phyloP scores from a whole-genome alignment of 345 rosid species.

The Noccaea bulbosa region DNA sequence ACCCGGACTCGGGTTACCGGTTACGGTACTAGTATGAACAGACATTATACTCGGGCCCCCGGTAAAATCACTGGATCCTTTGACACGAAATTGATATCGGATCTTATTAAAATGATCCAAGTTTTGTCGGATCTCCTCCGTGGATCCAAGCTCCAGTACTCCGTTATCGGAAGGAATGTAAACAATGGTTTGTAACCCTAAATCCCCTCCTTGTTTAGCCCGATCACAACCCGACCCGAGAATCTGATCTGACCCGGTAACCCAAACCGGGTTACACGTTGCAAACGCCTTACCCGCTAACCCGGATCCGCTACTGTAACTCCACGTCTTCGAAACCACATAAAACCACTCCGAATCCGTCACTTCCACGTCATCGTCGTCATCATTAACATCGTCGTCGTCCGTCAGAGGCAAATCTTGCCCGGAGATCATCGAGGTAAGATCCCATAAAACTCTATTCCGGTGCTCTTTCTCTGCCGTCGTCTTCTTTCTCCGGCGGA shows the following conservation, averaged over 20 bases:
- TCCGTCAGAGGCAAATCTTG: conserved; percentile 15
- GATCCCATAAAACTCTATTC: conserved; percentile 29
- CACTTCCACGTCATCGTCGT: conserved; percentile 65
- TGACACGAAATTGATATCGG: conserved; percentile 57
- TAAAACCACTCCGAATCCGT: conserved; percentile 94
- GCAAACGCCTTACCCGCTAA: conserved; percentile 74
- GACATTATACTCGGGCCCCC: conserved; percentile 24
- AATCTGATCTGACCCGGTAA: conserved; percentile 63
- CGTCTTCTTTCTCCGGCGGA: conserved; percentile 31
- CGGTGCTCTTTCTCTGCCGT: conserved; percentile 71
- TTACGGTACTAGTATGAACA: conserved; percentile 36
- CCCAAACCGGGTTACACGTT: conserved; percentile 63
- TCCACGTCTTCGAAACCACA: conserved; percentile 81
- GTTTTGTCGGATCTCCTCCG: conserved; percentile 63
- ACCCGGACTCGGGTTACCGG: background rate
- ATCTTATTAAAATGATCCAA: conserved; percentile 76
- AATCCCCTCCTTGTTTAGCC: conserved; percentile 64
- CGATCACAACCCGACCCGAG: conserved; percentile 63
- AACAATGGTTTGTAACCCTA: conserved; percentile 76
- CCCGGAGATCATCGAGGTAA: conserved; percentile 57
- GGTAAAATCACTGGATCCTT: conserved; percentile 46
- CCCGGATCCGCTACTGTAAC: conserved; percentile 65
- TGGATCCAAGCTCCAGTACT: conserved; percentile 87
- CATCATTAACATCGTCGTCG: background rate
- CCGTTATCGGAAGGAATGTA: conserved; percentile 79